Evolutionary conservation across 1,139 yeast species (phyloP).

Genomic region (Diutina catenulata): DNA sequence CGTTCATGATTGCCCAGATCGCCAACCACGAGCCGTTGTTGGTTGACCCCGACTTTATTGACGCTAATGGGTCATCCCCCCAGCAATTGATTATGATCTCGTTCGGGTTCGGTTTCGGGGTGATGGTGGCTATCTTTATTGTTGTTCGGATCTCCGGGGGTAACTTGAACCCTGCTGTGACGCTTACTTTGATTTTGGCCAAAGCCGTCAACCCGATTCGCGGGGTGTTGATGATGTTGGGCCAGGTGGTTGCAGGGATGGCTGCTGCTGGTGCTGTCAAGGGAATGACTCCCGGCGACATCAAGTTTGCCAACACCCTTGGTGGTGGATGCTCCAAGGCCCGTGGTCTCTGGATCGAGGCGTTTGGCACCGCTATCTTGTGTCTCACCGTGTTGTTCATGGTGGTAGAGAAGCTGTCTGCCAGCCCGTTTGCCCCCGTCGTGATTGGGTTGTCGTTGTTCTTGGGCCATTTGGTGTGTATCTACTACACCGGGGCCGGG

Average conservation of each 20-base stretch:
- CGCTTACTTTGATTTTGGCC: slow-evolving; percentile 57
- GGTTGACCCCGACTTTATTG: slow-evolving; percentile 23
- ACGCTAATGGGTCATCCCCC: slow-evolving; percentile 21
- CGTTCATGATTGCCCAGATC: slow-evolving; percentile 73
- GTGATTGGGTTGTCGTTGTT: slow-evolving; percentile 76
- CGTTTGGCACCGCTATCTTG: slow-evolving; percentile 65
- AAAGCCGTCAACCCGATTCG: slow-evolving; percentile 67
- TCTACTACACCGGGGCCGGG: slow-evolving; percentile 86
- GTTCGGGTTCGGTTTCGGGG: slow-evolving; percentile 80
- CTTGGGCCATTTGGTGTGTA: slow-evolving; percentile 71
- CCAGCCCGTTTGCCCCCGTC: slow-evolving; percentile 72
- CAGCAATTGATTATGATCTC: slow-evolving; percentile 67
- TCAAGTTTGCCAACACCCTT: slow-evolving; percentile 59
- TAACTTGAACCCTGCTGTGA: slow-evolving; percentile 83
- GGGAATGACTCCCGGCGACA: slow-evolving; percentile 78
- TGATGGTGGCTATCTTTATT: slow-evolving; percentile 63
- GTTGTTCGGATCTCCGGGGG: slow-evolving; percentile 82
- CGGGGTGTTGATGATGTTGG: slow-evolving; percentile 49
- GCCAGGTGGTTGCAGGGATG: slow-evolving; percentile 79
- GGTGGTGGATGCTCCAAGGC: slow-evolving; percentile 64
- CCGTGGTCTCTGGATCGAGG: slow-evolving; percentile 74
- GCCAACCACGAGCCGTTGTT: slow-evolving; percentile 57
- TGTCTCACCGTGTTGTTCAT: slow-evolving; percentile 69
- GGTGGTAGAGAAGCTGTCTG: slow-evolving; percentile 75
- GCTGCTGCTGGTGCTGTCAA: slow-evolving; percentile 87